These are phyloP conservation scores for Iris pallida DNA, from an alignment of 116 monocot genomes.

Conservation along the genomic window DNA sequence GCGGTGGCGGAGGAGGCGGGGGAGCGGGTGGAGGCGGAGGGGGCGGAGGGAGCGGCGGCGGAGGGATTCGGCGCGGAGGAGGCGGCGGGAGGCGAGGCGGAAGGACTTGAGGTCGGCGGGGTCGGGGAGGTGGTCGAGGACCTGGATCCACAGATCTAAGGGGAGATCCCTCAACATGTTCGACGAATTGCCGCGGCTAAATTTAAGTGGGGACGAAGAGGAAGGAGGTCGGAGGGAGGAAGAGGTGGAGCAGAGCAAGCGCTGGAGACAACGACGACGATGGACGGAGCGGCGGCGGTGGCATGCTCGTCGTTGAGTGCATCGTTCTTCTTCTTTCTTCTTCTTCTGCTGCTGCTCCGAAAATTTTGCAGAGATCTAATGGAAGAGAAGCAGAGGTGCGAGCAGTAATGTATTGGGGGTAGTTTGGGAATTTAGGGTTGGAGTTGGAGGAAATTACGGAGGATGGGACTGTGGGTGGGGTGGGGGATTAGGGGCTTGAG, in stretches of 20 bases:
- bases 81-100: slow-evolving; percentile 51
- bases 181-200: not conserved
- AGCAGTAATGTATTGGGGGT: not conserved
- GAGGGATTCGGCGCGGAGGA: slow-evolving; percentile 40
- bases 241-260: slow-evolving; percentile 45
- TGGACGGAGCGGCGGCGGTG: not conserved
- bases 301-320: not conserved
- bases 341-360: not conserved
- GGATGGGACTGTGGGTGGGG: not conserved
- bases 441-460: not conserved
- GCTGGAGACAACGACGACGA: slow-evolving; percentile 11
- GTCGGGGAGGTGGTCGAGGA: slow-evolving; percentile 45
- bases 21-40: slow-evolving; percentile 32
- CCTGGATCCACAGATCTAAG: slow-evolving; percentile 47
- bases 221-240: slow-evolving; percentile 55
- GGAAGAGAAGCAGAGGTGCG: not conserved
- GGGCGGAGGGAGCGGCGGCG: slow-evolving; percentile 33
- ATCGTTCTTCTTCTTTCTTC: not conserved
- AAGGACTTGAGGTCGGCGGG: slow-evolving; percentile 48
- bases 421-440: not conserved
- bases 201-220: slow-evolving; percentile 71
- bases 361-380: not conserved
- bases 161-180: slow-evolving; percentile 27
- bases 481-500: not conserved
- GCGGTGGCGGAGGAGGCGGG: slow-evolving; percentile 36